A percentile compares a stretch with the other conserved stretches of the same genome.
phyloP scores from a whole-genome alignment of 352 stramenopile genomes.

The Thalassiosira oceanica region DNA sequence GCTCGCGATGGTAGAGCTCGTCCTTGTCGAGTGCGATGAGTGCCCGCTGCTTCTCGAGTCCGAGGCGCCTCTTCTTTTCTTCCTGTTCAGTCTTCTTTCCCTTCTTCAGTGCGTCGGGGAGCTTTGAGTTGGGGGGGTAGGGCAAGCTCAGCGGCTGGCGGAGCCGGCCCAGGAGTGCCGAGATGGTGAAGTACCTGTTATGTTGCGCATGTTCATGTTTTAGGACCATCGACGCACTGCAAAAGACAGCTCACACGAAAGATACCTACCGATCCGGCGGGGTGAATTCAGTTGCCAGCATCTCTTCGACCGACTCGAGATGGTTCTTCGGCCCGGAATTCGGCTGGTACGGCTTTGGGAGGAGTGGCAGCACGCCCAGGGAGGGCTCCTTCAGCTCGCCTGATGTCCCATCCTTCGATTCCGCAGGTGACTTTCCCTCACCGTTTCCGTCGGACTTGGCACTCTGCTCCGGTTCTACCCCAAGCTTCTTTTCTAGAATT shows the following conservation, averaged over 20 bases:
- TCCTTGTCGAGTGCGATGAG: conserved; percentile 31
- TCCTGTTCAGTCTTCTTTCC: conserved; percentile 36
- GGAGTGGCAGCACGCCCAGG: conserved; percentile 24
- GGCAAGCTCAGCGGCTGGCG: conserved; percentile 63
- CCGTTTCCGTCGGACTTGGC: neutral
- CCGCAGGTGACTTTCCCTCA: neutral
- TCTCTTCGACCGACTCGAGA: conserved; percentile 37
- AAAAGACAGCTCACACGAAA: too few relatives aligned
- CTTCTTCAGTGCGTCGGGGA: conserved; percentile 12
- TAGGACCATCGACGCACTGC: too few relatives aligned
- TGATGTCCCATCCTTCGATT: neutral
- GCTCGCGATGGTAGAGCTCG: conserved; percentile 30
- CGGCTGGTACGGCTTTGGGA: conserved; percentile 34
- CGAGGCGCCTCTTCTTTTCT: conserved; percentile 16
- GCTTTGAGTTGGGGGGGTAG: conserved; percentile 34
- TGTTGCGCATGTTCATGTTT: too few relatives aligned
- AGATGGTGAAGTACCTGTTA: conserved; percentile 74
- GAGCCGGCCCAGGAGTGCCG: conserved; percentile 62
- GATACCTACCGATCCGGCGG: conserved; percentile 57
- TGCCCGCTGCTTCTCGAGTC: conserved; percentile 31
- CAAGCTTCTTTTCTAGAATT: conserved; percentile 46
- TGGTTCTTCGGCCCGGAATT: conserved; percentile 16
- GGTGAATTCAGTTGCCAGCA: conserved; percentile 59
- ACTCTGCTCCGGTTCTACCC: neutral
- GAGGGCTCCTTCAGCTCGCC: conserved; percentile 21